Evolutionary conservation across 1,284 basidiomycete species (phyloP).

Genomic region (Veloporphyrellus conicus): DNA sequence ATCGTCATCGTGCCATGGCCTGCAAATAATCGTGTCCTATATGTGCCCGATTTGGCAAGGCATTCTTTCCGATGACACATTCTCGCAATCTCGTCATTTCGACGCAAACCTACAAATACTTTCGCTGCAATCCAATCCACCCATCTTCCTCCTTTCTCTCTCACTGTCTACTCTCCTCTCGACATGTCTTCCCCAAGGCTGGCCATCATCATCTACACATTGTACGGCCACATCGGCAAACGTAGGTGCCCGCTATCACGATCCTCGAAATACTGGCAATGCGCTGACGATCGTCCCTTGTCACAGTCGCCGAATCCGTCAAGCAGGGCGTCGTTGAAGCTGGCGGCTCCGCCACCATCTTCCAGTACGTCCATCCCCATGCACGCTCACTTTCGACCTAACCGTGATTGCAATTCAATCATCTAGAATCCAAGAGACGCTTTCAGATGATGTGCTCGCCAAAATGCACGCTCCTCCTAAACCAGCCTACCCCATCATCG

Average conservation of each 20-base stretch:
- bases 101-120: conserved; percentile 18
- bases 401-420: not conserved
- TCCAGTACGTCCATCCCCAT: conserved; percentile 33
- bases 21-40: conserved; percentile 10
- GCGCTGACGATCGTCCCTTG: not conserved
- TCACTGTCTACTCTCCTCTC: not conserved
- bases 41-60: conserved; percentile 9
- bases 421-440: conserved; percentile 48
- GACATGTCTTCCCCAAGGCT: conserved; percentile 33
- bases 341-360: conserved; percentile 47
- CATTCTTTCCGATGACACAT: not conserved
- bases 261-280: not conserved
- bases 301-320: conserved; percentile 45
- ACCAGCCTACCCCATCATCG: conserved; percentile 45
- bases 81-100: not conserved
- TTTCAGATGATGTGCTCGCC: not conserved
- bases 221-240: conserved; percentile 47
- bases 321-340: conserved; percentile 45
- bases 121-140: not conserved
- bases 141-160: not conserved
- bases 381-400: too few relatives aligned
- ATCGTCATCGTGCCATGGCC: not conserved
- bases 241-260: conserved; percentile 20
- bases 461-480: conserved; percentile 52
- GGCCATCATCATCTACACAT: conserved; percentile 47